These are phyloP conservation scores for Theileria equi DNA, from an alignment of 169 alveolate species.

Conservation along the genomic window DNA sequence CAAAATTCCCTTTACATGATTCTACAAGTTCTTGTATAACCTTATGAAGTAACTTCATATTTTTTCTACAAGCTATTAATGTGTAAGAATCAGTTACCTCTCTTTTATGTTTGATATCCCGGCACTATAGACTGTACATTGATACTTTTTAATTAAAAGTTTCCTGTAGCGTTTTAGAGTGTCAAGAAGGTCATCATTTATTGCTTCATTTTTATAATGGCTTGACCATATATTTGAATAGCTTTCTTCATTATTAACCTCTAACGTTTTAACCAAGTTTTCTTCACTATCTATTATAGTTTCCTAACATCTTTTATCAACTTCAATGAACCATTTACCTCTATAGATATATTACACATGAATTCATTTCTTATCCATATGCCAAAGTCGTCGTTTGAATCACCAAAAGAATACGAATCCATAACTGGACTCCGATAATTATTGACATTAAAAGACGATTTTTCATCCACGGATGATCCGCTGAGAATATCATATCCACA, in stretches of 20 bases:
- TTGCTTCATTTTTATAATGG: not conserved
- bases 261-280: not conserved
- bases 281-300: slow-evolving; percentile 17
- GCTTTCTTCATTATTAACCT: not conserved
- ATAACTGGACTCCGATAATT: slow-evolving; percentile 53
- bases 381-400: slow-evolving; percentile 1
- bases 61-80: not conserved
- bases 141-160: slow-evolving; percentile 35
- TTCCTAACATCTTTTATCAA: slow-evolving; percentile 30
- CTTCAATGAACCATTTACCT: slow-evolving; percentile 19
- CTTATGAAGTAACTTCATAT: not conserved
- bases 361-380: slow-evolving; percentile 33
- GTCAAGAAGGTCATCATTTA: slow-evolving; percentile 23
- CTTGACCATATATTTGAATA: not conserved
- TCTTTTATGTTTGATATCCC: not conserved
- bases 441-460: slow-evolving; percentile 13
- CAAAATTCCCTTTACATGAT: slow-evolving; percentile 18
- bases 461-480: slow-evolving; percentile 20
- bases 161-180: not conserved
- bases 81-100: slow-evolving; percentile 10
- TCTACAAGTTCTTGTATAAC: slow-evolving; percentile 15
- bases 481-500: slow-evolving; percentile 53
- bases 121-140: slow-evolving; percentile 62
- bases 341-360: slow-evolving; percentile 44
- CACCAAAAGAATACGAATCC: not conserved